A percentile compares a stretch with the other conserved stretches of the same genome.
These are phyloP conservation scores for Tylopilus sp. DNA, from an alignment of 768 basidiomycete species.

Conservation along the genomic window DNA sequence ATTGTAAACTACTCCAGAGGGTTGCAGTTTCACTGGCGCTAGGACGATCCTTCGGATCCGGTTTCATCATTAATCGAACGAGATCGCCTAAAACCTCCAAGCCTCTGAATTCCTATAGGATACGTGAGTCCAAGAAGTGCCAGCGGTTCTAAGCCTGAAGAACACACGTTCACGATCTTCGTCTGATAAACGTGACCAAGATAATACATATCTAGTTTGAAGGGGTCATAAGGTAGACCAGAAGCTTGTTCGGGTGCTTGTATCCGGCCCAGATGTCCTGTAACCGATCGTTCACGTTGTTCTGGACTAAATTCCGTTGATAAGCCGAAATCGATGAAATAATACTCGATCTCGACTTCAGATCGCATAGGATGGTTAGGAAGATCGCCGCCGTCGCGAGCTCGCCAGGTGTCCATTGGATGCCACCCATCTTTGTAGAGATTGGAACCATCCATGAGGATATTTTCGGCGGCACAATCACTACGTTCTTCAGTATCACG, in stretches of 20 bases:
- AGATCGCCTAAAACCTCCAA: background rate
- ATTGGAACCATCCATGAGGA: constrained; percentile 29
- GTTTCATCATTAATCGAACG: constrained; percentile 2
- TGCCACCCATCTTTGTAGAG: constrained; percentile 31
- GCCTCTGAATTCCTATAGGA: constrained; percentile 8
- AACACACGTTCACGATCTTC: constrained; percentile 15
- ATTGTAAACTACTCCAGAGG: too few relatives aligned
- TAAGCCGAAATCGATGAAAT: constrained; percentile 36
- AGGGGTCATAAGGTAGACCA: constrained; percentile 25
- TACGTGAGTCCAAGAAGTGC: background rate
- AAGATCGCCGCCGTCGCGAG: constrained; percentile 13
- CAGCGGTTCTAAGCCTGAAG: background rate
- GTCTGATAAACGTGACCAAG: constrained; percentile 24
- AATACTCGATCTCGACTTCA: constrained; percentile 27
- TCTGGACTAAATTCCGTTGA: constrained; percentile 25
- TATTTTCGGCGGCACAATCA: constrained; percentile 26
- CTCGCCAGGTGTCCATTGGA: constrained; percentile 6
- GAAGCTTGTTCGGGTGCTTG: constrained; percentile 22
- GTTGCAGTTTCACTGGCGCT: too few relatives aligned
- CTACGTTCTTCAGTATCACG: constrained; percentile 6
- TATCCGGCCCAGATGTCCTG: constrained; percentile 7
- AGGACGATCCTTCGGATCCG: constrained; percentile 4
- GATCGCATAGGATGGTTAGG: constrained; percentile 25
- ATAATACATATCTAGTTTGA: constrained; percentile 29
- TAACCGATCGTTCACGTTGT: background rate